Conservation (phyloP, 306 rosid genomes). For the Medicago truncatula region MtrunA17r5.0-ANR NC_053045.1:63620001-63620500, state of each 20-base stretch:
- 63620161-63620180: constrained; percentile 28
- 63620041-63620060: constrained; percentile 14
- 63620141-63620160: constrained; percentile 3
- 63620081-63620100: background rate
- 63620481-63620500: too few relatives aligned
- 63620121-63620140: background rate
- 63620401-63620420: too few relatives aligned
- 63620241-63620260: too few relatives aligned
- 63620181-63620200: constrained; percentile 21
- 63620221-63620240: too few relatives aligned
- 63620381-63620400: too few relatives aligned
- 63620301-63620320: constrained; percentile 84
- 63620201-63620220: background rate
- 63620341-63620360: too few relatives aligned
- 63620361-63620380: too few relatives aligned
- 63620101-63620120: constrained; percentile 10
- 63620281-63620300: constrained; percentile 96
- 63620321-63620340: too few relatives aligned
- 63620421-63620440: too few relatives aligned
- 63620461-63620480: too few relatives aligned
- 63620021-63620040: constrained; percentile 33
- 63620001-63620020: constrained; percentile 21
- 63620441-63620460: too few relatives aligned
- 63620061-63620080: constrained; percentile 16
- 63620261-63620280: constrained; percentile 78